Percentiles rank a stretch among this genome's conserved stretches.
phyloP scores from a whole-genome alignment of 148 eudicot genomes.

The Salicornia ramosissima region DNA sequence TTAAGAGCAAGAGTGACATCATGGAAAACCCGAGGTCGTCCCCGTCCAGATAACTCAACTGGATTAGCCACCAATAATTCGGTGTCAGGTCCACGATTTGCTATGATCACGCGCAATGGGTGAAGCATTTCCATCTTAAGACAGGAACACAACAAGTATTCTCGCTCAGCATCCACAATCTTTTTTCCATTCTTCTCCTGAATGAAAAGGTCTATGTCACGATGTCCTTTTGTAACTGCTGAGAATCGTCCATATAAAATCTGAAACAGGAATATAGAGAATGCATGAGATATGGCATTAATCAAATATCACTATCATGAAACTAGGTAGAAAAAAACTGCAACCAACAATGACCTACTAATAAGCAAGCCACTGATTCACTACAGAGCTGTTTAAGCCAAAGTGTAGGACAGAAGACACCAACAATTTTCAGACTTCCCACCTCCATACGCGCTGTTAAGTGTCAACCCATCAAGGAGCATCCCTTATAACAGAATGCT shows the following conservation, averaged over 20 bases:
- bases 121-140: constrained; percentile 79
- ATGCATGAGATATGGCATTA: constrained; percentile 4
- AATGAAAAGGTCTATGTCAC: constrained; percentile 68
- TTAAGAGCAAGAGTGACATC: constrained; percentile 71
- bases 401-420: background rate
- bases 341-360: constrained; percentile 9
- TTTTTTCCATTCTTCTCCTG: constrained; percentile 68
- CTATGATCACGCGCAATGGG: constrained; percentile 65
- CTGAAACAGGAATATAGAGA: constrained; percentile 27
- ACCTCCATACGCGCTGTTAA: background rate
- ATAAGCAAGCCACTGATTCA: background rate
- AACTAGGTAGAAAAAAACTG: constrained; percentile 6
- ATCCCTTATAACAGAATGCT: too few species aligned
- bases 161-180: constrained; percentile 57
- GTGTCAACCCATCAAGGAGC: background rate
- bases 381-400: background rate
- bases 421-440: background rate
- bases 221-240: constrained; percentile 49
- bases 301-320: constrained; percentile 1
- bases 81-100: constrained; percentile 82
- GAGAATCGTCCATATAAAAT: constrained; percentile 66
- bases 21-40: constrained; percentile 76
- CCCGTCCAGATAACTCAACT: constrained; percentile 67
- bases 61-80: constrained; percentile 86
- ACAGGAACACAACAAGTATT: constrained; percentile 47